A percentile compares a stretch with the other conserved stretches of the same genome.
Conservation (phyloP, 805 yeast genomes). For the Lipomyces yamadae region DNA sequence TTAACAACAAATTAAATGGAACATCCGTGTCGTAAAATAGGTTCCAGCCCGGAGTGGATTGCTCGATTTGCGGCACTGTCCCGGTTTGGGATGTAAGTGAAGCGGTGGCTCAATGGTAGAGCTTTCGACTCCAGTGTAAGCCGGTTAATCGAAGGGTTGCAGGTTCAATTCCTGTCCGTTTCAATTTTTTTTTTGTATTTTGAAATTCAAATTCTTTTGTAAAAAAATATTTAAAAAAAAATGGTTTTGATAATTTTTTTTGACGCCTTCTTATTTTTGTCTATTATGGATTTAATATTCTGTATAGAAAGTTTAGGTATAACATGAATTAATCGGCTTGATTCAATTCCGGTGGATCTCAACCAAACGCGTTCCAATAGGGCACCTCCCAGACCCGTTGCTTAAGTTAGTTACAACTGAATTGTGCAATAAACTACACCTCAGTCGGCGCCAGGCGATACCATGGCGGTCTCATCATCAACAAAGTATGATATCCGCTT, state of each 20-base stretch:
- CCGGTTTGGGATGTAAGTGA: no score
- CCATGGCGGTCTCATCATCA: not conserved
- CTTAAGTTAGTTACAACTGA: not conserved
- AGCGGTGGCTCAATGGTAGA: constrained; percentile 82
- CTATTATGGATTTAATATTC: not conserved
- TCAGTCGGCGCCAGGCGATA: not conserved
- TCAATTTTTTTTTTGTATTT: constrained; percentile 49
- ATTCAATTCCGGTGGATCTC: no score
- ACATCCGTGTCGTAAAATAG: no score
- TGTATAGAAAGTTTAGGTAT: not conserved
- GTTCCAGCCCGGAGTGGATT: no score
- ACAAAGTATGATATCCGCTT: constrained; percentile 1
- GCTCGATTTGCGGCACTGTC: no score
- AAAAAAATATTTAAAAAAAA: not conserved
- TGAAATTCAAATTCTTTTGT: not conserved
- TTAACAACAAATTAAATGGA: no score
- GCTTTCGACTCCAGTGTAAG: constrained; percentile 71
- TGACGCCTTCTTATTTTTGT: not conserved
- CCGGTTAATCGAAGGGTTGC: constrained; percentile 75
- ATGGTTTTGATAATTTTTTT: no score
- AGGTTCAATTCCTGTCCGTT: constrained; percentile 88
- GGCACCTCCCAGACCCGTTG: not conserved
- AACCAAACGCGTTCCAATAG: not conserved
- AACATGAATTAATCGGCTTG: not conserved
- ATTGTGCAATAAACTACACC: not conserved